Conservation (phyloP, 1,284 basidiomycete species). For the Cryptococcus sp. region DNA sequence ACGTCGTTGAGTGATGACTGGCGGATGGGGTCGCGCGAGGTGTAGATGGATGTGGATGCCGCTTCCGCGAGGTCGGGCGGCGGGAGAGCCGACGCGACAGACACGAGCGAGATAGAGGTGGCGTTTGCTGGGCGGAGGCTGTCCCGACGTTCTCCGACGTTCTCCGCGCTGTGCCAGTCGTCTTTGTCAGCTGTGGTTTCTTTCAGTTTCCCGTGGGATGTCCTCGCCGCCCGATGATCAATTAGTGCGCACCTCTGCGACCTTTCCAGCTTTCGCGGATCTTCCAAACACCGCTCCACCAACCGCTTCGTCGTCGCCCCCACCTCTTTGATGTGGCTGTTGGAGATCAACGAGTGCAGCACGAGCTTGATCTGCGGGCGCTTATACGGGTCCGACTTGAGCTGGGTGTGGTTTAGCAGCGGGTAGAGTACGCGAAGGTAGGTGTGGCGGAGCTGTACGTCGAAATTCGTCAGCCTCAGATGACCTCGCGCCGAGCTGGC, state of each 20-base stretch:
- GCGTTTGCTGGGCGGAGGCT: conserved; percentile 21
- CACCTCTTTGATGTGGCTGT: conserved; percentile 74
- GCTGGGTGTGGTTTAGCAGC: conserved; percentile 88
- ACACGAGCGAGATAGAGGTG: conserved; percentile 35
- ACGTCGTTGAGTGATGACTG: conserved; percentile 42
- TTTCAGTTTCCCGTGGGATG: background rate
- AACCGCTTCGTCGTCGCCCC: conserved; percentile 82
- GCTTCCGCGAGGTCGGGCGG: background rate
- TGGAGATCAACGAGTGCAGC: conserved; percentile 71
- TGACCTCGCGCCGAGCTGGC: background rate
- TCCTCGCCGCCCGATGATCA: background rate
- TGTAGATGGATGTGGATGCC: conserved; percentile 31
- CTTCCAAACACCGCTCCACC: conserved; percentile 78
- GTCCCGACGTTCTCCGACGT: conserved; percentile 26
- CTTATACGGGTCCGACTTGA: conserved; percentile 82
- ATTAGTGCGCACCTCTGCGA: conserved; percentile 40
- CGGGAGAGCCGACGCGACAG: conserved; percentile 35
- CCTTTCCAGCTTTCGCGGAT: conserved; percentile 33
- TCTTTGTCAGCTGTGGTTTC: background rate
- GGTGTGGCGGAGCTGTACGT: conserved; percentile 79
- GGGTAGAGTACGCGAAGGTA: conserved; percentile 95
- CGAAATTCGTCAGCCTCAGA: background rate
- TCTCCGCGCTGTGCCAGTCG: conserved; percentile 27
- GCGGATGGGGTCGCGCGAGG: conserved; percentile 38
- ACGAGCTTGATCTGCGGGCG: conserved; percentile 79